Conservation (phyloP, 176 grass and related monocot genomes). For the Oryza glaberrima region DNA sequence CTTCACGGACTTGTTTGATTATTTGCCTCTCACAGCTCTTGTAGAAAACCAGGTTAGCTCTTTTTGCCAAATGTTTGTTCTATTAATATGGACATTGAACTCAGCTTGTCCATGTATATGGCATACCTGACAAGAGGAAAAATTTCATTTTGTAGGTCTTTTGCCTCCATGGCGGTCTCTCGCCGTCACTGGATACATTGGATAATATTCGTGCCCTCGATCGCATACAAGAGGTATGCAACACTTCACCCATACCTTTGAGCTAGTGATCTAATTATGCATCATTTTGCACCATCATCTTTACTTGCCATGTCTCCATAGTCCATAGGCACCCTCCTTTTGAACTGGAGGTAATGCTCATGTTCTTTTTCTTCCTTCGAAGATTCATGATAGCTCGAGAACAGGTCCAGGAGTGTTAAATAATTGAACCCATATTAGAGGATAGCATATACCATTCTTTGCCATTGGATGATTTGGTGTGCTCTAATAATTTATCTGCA, state of each 20-base stretch:
- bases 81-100: slow-evolving; percentile 15
- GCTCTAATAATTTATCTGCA: slow-evolving; percentile 17
- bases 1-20: slow-evolving; percentile 99
- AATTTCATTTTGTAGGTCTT: slow-evolving; percentile 65
- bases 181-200: slow-evolving; percentile 96
- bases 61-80: slow-evolving; percentile 16
- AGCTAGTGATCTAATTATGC: slow-evolving; percentile 16
- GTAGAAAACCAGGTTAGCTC: slow-evolving; percentile 96
- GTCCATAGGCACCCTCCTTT: background rate
- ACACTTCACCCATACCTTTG: background rate
- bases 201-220: slow-evolving; percentile 94
- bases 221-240: slow-evolving; percentile 91
- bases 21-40: slow-evolving; percentile 98
- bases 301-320: slow-evolving; percentile 20
- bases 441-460: background rate
- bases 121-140: slow-evolving; percentile 15
- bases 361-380: background rate
- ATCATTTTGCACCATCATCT: background rate
- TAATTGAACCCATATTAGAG: slow-evolving; percentile 14
- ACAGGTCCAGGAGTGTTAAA: slow-evolving; percentile 9
- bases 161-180: slow-evolving; percentile 97
- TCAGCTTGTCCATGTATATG: background rate
- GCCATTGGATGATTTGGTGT: background rate
- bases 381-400: slow-evolving; percentile 10
- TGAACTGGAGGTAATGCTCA: slow-evolving; percentile 11